Base-by-base conservation (phyloP, 352 stramenopile species). In the Phytophthora boehmeriae region DNA sequence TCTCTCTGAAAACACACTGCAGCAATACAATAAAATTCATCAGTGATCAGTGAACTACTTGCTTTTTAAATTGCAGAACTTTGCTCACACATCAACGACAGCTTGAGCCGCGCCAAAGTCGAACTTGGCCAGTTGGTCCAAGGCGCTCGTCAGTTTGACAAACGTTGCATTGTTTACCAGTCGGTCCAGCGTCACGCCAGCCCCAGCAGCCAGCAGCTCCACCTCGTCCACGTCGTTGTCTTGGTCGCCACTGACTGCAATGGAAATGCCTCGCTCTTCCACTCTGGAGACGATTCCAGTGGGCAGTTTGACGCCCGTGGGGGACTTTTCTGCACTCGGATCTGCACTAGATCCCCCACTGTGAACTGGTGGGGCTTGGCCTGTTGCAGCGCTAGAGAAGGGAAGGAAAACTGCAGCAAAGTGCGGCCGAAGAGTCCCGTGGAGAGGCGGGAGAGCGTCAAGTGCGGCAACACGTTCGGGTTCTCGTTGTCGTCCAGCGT, bases 151-250 rank as follows among this genome's bases (percentile, higher is more conserved):
- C 43, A 96, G 67, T 59, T 95, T 95, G 39, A 71, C 43, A 54
- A 93, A 94, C 10, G 88, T 97, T 16, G 86, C 86, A 44, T 92
- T 92, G 67, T 96, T 97, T 27, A 88, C 83, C 9, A 97, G 63
- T 30, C 86, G 79, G 52, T 97, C 89, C 19, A 97, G 63, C 16
- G 84, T 87, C 3, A 94, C 52, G 0, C 19, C 39, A 1, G 79
- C 54, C 32, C 44, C 38, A 20, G 69, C 55, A 5, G 50, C 28
- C 8, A 79, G 48, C 32, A 86, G 49, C 10, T 82, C 67, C 34
- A 77, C 56, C 44, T 84, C 77, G 5, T 93, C 82, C 27, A 83
- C 54, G 8, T 92, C 77, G 10, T 30, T 30, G 3, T 90, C 76
- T 8, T 92, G 65, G 3, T 85, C 64, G 17, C 63, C 54, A 22